phyloP scores from a whole-genome alignment of 2,329 filamentous ascomycete genomes.

The Xylaria multiplex region DNA sequence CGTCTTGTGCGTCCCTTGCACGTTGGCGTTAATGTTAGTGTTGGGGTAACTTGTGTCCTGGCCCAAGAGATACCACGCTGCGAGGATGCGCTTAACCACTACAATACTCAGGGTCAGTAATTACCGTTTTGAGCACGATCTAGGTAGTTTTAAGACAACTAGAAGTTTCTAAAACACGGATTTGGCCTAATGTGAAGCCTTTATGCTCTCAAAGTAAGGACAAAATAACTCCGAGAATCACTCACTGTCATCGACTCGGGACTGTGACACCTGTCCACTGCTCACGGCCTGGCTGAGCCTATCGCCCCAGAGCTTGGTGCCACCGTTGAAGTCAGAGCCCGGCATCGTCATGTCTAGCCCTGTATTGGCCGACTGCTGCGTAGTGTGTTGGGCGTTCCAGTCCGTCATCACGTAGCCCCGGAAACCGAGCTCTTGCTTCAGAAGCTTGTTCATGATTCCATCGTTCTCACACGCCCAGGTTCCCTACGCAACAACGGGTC shows the following conservation, averaged over 20 bases:
- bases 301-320: constrained; percentile 65
- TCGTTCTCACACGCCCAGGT: constrained; percentile 75
- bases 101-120: too few species aligned
- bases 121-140: too few species aligned
- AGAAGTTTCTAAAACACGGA: too few species aligned
- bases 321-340: constrained; percentile 68
- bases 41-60: constrained; percentile 63
- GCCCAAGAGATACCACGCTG: constrained; percentile 67
- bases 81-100: constrained; percentile 72
- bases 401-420: constrained; percentile 69
- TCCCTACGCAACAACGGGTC: constrained; percentile 43
- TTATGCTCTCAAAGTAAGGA: too few species aligned
- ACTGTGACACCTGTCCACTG: constrained; percentile 66
- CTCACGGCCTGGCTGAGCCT: constrained; percentile 64
- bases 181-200: too few species aligned
- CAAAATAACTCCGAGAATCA: too few species aligned
- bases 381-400: constrained; percentile 81
- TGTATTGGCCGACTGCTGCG: constrained; percentile 70
- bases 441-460: constrained; percentile 66
- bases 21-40: constrained; percentile 64
- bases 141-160: too few species aligned
- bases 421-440: constrained; percentile 81
- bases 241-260: constrained; percentile 74
- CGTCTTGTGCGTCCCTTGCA: constrained; percentile 68
- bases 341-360: constrained; percentile 88